Percentiles rank a stretch among this genome's conserved stretches.
These are phyloP conservation scores for Novymonas esmeraldas DNA, from an alignment of 208 protist genomes.

Conservation along the genomic window DNA sequence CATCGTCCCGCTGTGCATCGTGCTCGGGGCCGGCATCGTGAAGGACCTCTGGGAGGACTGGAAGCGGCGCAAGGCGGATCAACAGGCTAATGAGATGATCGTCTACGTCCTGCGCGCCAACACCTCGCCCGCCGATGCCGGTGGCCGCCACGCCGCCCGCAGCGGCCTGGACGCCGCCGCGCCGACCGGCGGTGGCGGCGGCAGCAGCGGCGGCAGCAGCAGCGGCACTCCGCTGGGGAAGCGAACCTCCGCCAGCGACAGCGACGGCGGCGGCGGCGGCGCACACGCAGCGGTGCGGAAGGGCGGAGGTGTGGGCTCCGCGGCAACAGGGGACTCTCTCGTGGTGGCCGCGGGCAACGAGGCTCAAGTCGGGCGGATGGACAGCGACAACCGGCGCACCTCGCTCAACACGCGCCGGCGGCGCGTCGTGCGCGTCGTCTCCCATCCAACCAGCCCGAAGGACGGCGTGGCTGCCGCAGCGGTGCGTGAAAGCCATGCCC, in stretches of 20 bases:
- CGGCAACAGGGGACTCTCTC: neutral
- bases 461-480: neutral
- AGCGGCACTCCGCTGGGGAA: neutral
- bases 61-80: slow-evolving; percentile 64
- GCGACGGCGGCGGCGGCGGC: neutral
- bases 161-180: too few relatives aligned
- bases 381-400: too few relatives aligned
- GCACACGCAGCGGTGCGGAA: neutral
- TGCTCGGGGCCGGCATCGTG: slow-evolving; percentile 83
- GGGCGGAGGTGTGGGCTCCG: neutral
- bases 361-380: too few relatives aligned
- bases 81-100: slow-evolving; percentile 50
- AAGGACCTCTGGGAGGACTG: slow-evolving; percentile 92
- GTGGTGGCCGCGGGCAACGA: neutral
- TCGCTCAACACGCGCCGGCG: too few relatives aligned
- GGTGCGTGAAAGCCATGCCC: too few relatives aligned
- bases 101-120: slow-evolving; percentile 50
- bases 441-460: neutral
- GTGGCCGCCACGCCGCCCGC: neutral
- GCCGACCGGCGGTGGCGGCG: too few relatives aligned
- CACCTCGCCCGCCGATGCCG: slow-evolving; percentile 7
- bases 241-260: neutral
- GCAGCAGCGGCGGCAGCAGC: too few relatives aligned
- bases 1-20: slow-evolving; percentile 81
- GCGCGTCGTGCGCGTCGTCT: neutral